Percentiles rank a stretch among this genome's conserved stretches.
Conservation (phyloP, 2,329 filamentous ascomycete genomes). For the Fusarium sororula region DNA sequence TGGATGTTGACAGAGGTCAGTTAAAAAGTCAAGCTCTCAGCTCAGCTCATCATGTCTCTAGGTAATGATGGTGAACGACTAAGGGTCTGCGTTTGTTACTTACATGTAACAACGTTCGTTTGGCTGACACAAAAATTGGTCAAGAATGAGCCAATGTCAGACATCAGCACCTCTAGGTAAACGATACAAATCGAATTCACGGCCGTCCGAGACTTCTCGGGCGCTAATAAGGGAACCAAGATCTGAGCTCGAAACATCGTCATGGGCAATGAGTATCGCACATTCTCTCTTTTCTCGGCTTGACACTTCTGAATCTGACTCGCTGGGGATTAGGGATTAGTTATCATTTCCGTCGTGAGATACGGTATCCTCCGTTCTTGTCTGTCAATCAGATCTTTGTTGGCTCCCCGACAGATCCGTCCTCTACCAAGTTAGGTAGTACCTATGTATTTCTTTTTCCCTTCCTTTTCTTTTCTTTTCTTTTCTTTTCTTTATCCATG, state of each 20-base stretch:
- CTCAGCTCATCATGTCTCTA: neutral
- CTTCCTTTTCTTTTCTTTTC: neutral
- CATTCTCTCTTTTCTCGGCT: conserved; percentile 1
- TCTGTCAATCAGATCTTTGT: conserved; percentile 14
- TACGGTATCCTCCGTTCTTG: conserved; percentile 3
- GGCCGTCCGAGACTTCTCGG: conserved; percentile 26
- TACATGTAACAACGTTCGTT: neutral
- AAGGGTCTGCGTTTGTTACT: conserved; percentile 6
- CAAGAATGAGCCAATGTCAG: neutral
- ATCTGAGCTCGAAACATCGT: conserved; percentile 17
- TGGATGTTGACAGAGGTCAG: neutral
- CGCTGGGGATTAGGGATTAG: neutral
- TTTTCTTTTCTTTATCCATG: neutral
- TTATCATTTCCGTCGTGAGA: neutral
- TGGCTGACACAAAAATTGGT: neutral
- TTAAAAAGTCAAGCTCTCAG: neutral
- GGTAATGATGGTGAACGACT: neutral
- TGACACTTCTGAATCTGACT: neutral
- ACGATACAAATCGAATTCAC: conserved; percentile 17
- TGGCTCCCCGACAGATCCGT: conserved; percentile 10
- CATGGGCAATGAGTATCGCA: conserved; percentile 9
- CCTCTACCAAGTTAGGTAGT: neutral
- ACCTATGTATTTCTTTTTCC: neutral
- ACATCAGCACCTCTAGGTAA: neutral
- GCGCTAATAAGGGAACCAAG: conserved; percentile 27